Evolutionary conservation across 345 rosid genomes (phyloP).

Genomic region (Brassica juncea): DNA sequence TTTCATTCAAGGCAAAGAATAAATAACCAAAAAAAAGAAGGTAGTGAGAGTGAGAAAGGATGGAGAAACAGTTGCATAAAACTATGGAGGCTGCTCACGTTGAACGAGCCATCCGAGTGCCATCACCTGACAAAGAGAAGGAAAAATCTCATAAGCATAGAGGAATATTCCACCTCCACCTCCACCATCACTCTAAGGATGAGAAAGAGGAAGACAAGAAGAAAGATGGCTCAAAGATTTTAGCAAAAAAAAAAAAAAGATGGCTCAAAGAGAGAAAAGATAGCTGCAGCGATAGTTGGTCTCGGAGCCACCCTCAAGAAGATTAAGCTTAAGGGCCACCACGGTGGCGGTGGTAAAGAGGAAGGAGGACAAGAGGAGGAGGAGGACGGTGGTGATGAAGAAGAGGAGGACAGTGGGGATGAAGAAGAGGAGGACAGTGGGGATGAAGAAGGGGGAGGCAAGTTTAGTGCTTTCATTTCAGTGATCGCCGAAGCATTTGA

Average conservation of each 20-base stretch:
- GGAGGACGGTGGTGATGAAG: background rate
- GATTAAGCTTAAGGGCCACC: constrained; percentile 17
- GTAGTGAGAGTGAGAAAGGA: background rate
- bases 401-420: background rate
- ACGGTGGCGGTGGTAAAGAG: constrained; percentile 5
- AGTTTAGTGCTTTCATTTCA: constrained; percentile 36
- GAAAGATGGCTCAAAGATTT: background rate
- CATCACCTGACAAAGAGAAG: constrained; percentile 14
- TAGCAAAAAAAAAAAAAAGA: background rate
- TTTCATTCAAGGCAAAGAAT: background rate
- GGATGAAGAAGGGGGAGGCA: constrained; percentile 36
- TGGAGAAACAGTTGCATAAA: constrained; percentile 26
- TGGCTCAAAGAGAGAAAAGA: constrained; percentile 41
- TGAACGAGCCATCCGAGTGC: constrained; percentile 15
- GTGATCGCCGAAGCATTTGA: constrained; percentile 29
- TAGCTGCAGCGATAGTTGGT: constrained; percentile 36
- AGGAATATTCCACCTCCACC: constrained; percentile 26
- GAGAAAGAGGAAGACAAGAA: constrained; percentile 35
- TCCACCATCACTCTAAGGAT: constrained; percentile 33
- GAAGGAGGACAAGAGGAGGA: constrained; percentile 7
- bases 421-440: constrained; percentile 12
- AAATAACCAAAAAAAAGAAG: background rate
- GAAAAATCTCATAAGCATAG: constrained; percentile 31
- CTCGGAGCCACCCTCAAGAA: constrained; percentile 33
- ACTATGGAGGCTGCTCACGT: constrained; percentile 21